Conservation (phyloP, 495 filamentous ascomycete species). For the Bacidia gigantensis region DNA sequence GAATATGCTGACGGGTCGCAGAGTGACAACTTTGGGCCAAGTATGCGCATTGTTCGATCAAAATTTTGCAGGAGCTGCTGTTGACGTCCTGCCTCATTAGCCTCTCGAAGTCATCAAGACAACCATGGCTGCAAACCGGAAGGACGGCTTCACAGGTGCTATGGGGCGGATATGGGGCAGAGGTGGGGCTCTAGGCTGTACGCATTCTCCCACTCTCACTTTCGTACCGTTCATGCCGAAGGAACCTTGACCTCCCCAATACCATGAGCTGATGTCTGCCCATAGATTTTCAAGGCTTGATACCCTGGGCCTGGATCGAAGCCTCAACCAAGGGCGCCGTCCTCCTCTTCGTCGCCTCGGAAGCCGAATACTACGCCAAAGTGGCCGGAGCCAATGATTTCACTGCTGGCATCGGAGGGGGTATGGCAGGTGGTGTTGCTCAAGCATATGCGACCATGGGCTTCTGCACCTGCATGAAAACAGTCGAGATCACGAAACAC, state of each 20-base stretch:
- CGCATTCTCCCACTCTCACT: constrained; percentile 23
- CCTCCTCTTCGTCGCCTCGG: constrained; percentile 95
- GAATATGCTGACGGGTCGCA: too few relatives aligned
- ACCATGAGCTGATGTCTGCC: constrained; percentile 10
- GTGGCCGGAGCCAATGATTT: constrained; percentile 73
- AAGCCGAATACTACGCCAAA: constrained; percentile 88
- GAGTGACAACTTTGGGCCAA: constrained; percentile 79
- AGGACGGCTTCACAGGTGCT: constrained; percentile 71
- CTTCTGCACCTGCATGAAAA: constrained; percentile 99
- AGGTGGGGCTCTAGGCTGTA: constrained; percentile 92
- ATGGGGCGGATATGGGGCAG: constrained; percentile 81
- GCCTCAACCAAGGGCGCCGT: constrained; percentile 98
- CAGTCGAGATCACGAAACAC: constrained; percentile 97
- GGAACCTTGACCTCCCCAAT: neutral
- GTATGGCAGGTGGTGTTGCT: constrained; percentile 87
- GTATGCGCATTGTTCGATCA: constrained; percentile 24
- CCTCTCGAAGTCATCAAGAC: constrained; percentile 98
- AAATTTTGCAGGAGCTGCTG: neutral
- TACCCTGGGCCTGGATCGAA: constrained; percentile 99
- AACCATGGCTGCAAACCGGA: constrained; percentile 93
- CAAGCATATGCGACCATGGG: constrained; percentile 99
- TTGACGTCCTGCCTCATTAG: constrained; percentile 29
- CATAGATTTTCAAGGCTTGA: constrained; percentile 96
- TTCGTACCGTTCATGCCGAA: neutral
- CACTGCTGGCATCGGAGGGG: constrained; percentile 73